phyloP scores from a whole-genome alignment of 2,329 filamentous ascomycete genomes.

The Penicillium sp. region DNA sequence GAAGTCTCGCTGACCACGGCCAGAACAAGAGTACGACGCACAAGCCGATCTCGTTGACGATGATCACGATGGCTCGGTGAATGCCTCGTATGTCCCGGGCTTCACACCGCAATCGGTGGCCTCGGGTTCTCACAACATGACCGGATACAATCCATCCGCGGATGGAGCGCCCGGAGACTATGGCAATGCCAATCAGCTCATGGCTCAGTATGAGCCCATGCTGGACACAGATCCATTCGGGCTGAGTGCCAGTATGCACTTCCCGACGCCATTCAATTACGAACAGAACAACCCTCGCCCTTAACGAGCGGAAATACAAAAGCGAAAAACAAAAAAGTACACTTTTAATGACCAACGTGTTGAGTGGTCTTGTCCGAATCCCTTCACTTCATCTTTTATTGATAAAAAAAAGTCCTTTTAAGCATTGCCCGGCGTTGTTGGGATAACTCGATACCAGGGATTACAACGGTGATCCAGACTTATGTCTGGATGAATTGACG shows the following conservation, averaged over 20 bases:
- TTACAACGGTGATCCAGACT: slow-evolving; percentile 17
- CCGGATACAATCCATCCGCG: slow-evolving; percentile 41
- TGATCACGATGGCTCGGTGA: slow-evolving; percentile 68
- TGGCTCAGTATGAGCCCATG: slow-evolving; percentile 79
- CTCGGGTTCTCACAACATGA: slow-evolving; percentile 48
- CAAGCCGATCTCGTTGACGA: slow-evolving; percentile 88
- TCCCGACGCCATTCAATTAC: slow-evolving; percentile 73
- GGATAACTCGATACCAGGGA: slow-evolving; percentile 34
- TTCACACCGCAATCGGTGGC: slow-evolving; percentile 48
- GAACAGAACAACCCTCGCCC: slow-evolving; percentile 40
- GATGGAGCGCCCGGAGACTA: slow-evolving; percentile 43
- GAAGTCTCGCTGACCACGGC: slow-evolving; percentile 33
- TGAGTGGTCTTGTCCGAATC: background rate
- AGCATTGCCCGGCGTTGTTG: slow-evolving; percentile 39
- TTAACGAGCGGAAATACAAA: slow-evolving; percentile 3
- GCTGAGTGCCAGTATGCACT: slow-evolving; percentile 91
- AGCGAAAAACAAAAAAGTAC: slow-evolving; percentile 6
- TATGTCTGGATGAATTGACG: slow-evolving; percentile 4
- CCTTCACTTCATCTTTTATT: slow-evolving; percentile 13
- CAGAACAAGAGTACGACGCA: slow-evolving; percentile 97
- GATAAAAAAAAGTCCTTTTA: slow-evolving; percentile 31
- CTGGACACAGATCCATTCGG: slow-evolving; percentile 93
- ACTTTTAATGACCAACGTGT: background rate
- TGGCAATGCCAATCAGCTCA: slow-evolving; percentile 53
- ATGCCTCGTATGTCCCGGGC: slow-evolving; percentile 65